Evolutionary conservation across 768 basidiomycete genomes (phyloP).

Genomic region (Termitomyces sp.): DNA sequence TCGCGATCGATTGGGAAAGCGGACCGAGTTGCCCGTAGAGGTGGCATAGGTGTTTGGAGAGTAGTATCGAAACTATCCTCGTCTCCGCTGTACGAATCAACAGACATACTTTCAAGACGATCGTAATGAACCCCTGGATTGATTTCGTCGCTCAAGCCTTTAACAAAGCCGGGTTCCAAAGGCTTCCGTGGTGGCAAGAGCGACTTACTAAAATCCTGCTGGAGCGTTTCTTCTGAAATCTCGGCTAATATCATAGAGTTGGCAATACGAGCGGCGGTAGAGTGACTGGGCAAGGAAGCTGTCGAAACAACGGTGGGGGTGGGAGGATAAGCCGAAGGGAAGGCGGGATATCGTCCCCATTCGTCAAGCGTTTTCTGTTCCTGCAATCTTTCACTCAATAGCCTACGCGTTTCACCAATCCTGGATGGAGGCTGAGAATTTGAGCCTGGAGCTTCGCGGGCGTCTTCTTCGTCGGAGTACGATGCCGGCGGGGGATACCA

Average conservation of each 20-base stretch:
- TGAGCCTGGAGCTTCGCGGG: slow-evolving; percentile 10
- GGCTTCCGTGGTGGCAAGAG: slow-evolving; percentile 63
- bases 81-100: slow-evolving; percentile 26
- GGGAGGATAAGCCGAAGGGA: slow-evolving; percentile 74
- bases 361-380: slow-evolving; percentile 43
- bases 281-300: slow-evolving; percentile 19
- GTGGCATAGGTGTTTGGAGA: slow-evolving; percentile 53
- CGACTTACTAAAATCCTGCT: slow-evolving; percentile 66
- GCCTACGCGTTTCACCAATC: not conserved
- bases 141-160: slow-evolving; percentile 56
- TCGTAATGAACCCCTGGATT: slow-evolving; percentile 35
- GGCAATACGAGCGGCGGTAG: not conserved
- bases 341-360: slow-evolving; percentile 69
- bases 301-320: slow-evolving; percentile 47
- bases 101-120: slow-evolving; percentile 20
- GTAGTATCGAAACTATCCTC: slow-evolving; percentile 63
- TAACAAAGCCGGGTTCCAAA: slow-evolving; percentile 51
- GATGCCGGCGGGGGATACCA: slow-evolving; percentile 59
- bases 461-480: slow-evolving; percentile 30
- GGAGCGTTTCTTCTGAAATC: slow-evolving; percentile 34
- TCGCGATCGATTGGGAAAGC: slow-evolving; percentile 10
- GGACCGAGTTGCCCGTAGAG: slow-evolving; percentile 6
- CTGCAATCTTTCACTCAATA: slow-evolving; percentile 3
- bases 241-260: slow-evolving; percentile 21
- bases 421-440: not conserved